A percentile compares a stretch with the other conserved stretches of the same genome.
Conservation (phyloP, 2,329 filamentous ascomycete genomes). For the Colletotrichum filicis region DNA sequence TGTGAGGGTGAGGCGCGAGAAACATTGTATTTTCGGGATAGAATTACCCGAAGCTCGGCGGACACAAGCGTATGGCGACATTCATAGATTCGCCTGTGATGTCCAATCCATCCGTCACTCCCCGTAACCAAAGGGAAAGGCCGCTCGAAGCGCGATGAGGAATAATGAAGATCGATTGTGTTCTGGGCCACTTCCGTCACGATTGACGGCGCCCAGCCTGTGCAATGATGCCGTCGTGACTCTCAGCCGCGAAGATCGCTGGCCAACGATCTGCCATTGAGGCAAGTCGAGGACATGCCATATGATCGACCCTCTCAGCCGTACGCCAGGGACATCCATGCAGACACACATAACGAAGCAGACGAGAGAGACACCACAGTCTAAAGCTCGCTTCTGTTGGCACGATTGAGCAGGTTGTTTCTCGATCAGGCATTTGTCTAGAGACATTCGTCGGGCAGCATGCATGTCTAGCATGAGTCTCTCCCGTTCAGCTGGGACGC, state of each 20-base stretch:
- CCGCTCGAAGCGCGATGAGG: neutral
- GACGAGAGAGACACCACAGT: neutral
- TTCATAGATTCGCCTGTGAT: neutral
- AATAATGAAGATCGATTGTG: constrained; percentile 17
- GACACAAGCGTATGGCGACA: neutral
- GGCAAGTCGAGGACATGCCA: neutral
- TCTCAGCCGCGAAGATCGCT: neutral
- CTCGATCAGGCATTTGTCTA: neutral
- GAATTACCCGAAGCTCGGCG: neutral
- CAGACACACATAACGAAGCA: neutral
- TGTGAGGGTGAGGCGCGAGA: neutral
- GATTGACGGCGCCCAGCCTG: neutral
- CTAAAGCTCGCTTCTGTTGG: neutral
- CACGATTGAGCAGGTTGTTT: neutral
- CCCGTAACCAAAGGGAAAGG: neutral
- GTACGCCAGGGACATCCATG: neutral
- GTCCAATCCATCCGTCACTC: neutral
- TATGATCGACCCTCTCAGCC: neutral
- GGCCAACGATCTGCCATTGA: neutral
- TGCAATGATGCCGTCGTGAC: neutral
- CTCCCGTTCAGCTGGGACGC: constrained; percentile 29
- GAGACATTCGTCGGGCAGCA: neutral
- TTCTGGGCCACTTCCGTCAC: constrained; percentile 21
- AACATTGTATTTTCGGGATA: constrained; percentile 9
- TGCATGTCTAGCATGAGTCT: constrained; percentile 18